These are phyloP conservation scores for Arthrobotrys sphaeroides DNA, from an alignment of 2,329 filamentous ascomycete species.

Conservation along the genomic window DNA sequence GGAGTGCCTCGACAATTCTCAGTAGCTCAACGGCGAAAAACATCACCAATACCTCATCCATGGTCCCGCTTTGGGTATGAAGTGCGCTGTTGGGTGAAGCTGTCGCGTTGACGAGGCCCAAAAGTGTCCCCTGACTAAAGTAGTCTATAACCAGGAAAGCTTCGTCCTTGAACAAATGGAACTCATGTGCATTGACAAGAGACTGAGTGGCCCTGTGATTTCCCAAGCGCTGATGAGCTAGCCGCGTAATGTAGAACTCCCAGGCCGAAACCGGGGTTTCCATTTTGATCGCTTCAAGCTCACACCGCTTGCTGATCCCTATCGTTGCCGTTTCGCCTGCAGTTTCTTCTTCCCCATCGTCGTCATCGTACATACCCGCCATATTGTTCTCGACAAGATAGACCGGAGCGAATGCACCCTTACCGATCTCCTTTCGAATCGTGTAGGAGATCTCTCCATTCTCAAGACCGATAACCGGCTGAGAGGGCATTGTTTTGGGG, in stretches of 20 bases:
- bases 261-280: constrained; percentile 87
- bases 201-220: constrained; percentile 77
- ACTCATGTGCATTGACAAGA: constrained; percentile 83
- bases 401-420: constrained; percentile 93
- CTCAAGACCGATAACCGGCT: constrained; percentile 39
- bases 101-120: constrained; percentile 92
- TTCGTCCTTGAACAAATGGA: constrained; percentile 91
- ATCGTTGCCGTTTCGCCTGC: constrained; percentile 68
- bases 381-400: constrained; percentile 84
- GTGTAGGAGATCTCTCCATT: constrained; percentile 69
- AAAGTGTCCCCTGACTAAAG: constrained; percentile 85
- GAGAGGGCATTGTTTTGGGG: constrained; percentile 39
- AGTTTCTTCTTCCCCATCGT: constrained; percentile 63
- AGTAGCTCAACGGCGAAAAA: constrained; percentile 94
- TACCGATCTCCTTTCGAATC: constrained; percentile 84
- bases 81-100: constrained; percentile 64
- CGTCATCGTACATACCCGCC: constrained; percentile 60
- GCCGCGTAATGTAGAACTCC: constrained; percentile 96
- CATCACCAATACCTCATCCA: constrained; percentile 93
- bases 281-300: constrained; percentile 90
- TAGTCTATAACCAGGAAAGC: constrained; percentile 89
- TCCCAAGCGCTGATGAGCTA: constrained; percentile 79
- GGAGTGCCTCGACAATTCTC: constrained; percentile 86
- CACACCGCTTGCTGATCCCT: constrained; percentile 62
- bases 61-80: constrained; percentile 68